Evolutionary conservation across 192 early-diverging fungal genomes (phyloP).

Genomic region (Glomus cerebriforme): DNA sequence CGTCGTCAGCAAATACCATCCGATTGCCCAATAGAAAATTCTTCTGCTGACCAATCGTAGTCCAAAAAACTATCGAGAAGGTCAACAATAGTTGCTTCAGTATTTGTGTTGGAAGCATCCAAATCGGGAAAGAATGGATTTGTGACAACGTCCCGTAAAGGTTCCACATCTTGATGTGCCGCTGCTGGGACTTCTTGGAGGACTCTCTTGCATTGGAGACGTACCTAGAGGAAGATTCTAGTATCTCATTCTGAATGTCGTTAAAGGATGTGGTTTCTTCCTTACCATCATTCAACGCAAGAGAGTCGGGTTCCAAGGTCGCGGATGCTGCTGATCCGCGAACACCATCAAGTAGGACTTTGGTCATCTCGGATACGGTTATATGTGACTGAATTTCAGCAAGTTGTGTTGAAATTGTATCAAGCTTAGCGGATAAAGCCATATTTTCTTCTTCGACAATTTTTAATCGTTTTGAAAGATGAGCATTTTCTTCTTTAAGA

Average conservation of each 20-base stretch:
- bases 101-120: constrained; percentile 37
- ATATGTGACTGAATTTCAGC: constrained; percentile 44
- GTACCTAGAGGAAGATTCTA: constrained; percentile 13
- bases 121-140: constrained; percentile 27
- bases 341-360: constrained; percentile 49
- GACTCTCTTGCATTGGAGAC: neutral
- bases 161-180: constrained; percentile 26
- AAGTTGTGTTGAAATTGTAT: constrained; percentile 38
- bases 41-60: constrained; percentile 45
- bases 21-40: constrained; percentile 8
- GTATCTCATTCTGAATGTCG: constrained; percentile 7
- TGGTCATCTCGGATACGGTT: constrained; percentile 37
- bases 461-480: constrained; percentile 51
- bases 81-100: constrained; percentile 50
- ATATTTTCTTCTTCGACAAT: constrained; percentile 54
- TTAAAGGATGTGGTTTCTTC: neutral
- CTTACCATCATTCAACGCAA: constrained; percentile 14
- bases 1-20: constrained; percentile 28
- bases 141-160: constrained; percentile 30
- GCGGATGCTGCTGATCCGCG: constrained; percentile 56
- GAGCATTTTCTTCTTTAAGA: constrained; percentile 52
- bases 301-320: constrained; percentile 29
- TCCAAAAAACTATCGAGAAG: constrained; percentile 53
- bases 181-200: constrained; percentile 34
- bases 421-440: constrained; percentile 36